phyloP scores from a whole-genome alignment of 352 stramenopile species.

The Pythium dissimile region DNA sequence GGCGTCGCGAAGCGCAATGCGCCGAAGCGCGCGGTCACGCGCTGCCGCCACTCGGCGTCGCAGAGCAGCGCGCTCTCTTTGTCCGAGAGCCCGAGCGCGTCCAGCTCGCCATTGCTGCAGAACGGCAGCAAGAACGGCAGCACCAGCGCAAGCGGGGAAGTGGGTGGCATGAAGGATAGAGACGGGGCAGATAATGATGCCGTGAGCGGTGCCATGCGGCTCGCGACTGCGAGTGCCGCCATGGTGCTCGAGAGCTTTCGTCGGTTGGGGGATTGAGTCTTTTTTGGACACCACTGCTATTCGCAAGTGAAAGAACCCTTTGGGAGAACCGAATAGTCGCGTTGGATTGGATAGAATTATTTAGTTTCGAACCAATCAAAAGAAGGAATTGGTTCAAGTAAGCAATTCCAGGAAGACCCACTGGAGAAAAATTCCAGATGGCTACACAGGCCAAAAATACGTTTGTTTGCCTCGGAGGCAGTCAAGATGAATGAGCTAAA shows the following conservation, averaged over 20 bases:
- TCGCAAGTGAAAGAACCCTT: too few relatives aligned
- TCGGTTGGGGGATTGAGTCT: too few relatives aligned
- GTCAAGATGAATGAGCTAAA: background rate
- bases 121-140: slow-evolving; percentile 58
- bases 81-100: slow-evolving; percentile 43
- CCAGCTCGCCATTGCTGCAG: slow-evolving; percentile 40
- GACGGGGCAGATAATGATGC: background rate
- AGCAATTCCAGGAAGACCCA: background rate
- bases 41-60: slow-evolving; percentile 63
- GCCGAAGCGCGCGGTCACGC: slow-evolving; percentile 48
- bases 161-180: too few relatives aligned
- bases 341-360: background rate
- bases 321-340: background rate
- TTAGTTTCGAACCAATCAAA: background rate
- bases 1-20: slow-evolving; percentile 45
- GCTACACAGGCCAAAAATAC: slow-evolving; percentile 24
- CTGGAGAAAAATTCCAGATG: slow-evolving; percentile 16
- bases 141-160: slow-evolving; percentile 8
- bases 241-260: too few relatives aligned
- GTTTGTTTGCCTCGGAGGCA: too few relatives aligned
- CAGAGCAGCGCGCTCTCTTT: slow-evolving; percentile 36
- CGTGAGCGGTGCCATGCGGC: too few relatives aligned
- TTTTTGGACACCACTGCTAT: too few relatives aligned
- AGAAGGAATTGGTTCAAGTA: background rate
- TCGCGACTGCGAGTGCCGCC: too few relatives aligned